Evolutionary conservation across 345 rosid genomes (phyloP).

Genomic region (Reutealis trisperma): DNA sequence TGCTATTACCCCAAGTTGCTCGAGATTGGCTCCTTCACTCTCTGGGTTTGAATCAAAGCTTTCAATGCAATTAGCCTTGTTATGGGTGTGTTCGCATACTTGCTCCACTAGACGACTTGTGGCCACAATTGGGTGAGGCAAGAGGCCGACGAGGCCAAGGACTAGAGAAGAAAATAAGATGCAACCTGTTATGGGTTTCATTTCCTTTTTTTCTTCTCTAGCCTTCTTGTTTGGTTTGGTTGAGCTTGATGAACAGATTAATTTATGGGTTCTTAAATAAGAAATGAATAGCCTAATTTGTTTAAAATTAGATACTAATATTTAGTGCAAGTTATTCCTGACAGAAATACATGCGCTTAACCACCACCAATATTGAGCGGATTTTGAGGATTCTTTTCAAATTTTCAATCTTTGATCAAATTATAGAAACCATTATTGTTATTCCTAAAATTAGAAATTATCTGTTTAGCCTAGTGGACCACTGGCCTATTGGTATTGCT

Average conservation of each 20-base stretch:
- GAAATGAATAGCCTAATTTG: background rate
- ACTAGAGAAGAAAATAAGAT: slow-evolving; percentile 22
- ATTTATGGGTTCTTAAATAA: background rate
- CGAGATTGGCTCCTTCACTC: slow-evolving; percentile 37
- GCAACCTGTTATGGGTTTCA: slow-evolving; percentile 25
- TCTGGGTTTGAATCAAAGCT: slow-evolving; percentile 46
- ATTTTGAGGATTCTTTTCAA: background rate
- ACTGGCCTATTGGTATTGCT: no score
- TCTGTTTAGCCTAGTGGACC: no score
- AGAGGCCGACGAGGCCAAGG: slow-evolving; percentile 18
- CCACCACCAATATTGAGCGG: background rate
- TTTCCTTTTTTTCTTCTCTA: slow-evolving; percentile 7
- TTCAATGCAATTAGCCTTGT: slow-evolving; percentile 49
- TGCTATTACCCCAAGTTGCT: slow-evolving; percentile 51
- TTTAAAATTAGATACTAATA: background rate
- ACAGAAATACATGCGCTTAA: slow-evolving; percentile 15
- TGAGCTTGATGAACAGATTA: background rate
- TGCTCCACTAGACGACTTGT: slow-evolving; percentile 10
- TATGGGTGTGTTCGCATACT: slow-evolving; percentile 42
- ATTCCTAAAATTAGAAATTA: background rate
- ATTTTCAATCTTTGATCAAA: background rate
- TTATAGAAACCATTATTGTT: no score
- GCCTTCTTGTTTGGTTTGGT: no score
- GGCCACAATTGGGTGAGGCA: background rate
- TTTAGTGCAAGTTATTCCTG: background rate